phyloP scores from a whole-genome alignment of 2,329 filamentous ascomycete genomes.

The Samsoniella hepiali region DNA sequence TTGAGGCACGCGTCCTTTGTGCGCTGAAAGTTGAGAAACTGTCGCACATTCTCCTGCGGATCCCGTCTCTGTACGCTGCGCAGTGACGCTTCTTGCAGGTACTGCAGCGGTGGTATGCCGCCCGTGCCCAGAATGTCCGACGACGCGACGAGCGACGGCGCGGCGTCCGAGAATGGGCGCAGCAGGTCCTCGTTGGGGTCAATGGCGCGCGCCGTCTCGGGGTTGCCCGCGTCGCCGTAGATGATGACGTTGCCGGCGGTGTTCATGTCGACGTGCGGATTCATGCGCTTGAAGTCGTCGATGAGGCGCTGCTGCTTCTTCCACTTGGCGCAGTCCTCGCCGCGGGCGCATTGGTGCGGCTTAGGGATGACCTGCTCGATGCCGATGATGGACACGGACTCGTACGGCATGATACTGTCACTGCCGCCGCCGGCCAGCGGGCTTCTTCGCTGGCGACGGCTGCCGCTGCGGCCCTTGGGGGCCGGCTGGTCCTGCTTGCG shows the following conservation, averaged over 20 bases:
- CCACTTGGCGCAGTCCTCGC: slow-evolving; percentile 80
- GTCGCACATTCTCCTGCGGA: slow-evolving; percentile 87
- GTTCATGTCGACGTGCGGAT: slow-evolving; percentile 59
- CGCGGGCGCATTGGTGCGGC: slow-evolving; percentile 79
- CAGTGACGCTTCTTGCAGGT: slow-evolving; percentile 71
- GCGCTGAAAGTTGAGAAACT: slow-evolving; percentile 85
- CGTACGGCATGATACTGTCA: slow-evolving; percentile 71
- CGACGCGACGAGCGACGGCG: slow-evolving; percentile 83
- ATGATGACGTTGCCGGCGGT: slow-evolving; percentile 69
- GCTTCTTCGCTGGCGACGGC: slow-evolving; percentile 32
- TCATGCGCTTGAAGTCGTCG: slow-evolving; percentile 69
- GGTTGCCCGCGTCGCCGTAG: slow-evolving; percentile 75
- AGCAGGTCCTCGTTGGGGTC: slow-evolving; percentile 51
- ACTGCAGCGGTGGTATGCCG: slow-evolving; percentile 58
- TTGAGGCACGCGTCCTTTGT: slow-evolving; percentile 35
- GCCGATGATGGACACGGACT: slow-evolving; percentile 86
- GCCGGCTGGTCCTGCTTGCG: slow-evolving; percentile 37
- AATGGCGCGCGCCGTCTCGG: slow-evolving; percentile 58
- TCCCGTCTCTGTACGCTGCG: slow-evolving; percentile 68
- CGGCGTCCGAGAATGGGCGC: slow-evolving; percentile 69
- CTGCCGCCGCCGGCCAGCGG: slow-evolving; percentile 46
- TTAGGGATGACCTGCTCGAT: slow-evolving; percentile 88
- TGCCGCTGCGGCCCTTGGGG: slow-evolving; percentile 38
- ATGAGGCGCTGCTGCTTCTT: slow-evolving; percentile 76
- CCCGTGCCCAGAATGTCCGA: slow-evolving; percentile 82